Evolutionary conservation across 2,329 filamentous ascomycete genomes (phyloP), one percentile per base, ranked within the genome.

Genomic region (Diaporthe destruens): DNA sequence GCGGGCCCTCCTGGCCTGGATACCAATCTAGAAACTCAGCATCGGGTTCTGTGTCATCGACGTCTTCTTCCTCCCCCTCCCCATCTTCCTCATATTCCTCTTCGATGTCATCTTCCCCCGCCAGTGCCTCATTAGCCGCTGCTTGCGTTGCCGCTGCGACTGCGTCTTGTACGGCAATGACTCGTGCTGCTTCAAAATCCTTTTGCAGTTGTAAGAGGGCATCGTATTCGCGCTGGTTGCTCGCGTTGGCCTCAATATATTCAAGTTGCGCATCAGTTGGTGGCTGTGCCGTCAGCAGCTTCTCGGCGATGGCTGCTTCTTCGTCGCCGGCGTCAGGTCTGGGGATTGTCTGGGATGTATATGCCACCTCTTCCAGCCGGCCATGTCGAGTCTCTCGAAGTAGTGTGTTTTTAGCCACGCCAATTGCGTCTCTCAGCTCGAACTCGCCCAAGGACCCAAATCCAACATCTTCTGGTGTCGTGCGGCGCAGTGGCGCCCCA

Each of bases 401-500:
- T 20, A 93, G 76, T 1, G 85, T 80, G 77, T 84, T 85, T 76
- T 82, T 83, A 67, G 82, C 79, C 23, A 76, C 66, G 53, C 77
- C 76, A 29, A 75, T 71, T 32, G 75, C 49, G 9, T 68, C 59
- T n/a, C 74, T 74, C 20, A 74, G 77, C 14, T 76, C 76, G 34
- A 73, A 74, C 11, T 77, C 76, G 23, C 73, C 73, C 18, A 74
- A 68, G 6, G 73, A 74, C 7, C 73, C 73, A 29, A 84, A 87
- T 34, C 82, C 90, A 5, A 90, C 85, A 80, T 92, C 89, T 72
- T 91, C 90, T 1, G 88, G 86, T 9, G 78, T 81, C 2, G 89
- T 92, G 68, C 88, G 86, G 54, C 91, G 87, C 74, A 93, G 80
- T 2, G 95, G 94, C 44, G 91, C 86, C 1, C 95, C 96, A 80